phyloP scores from a whole-genome alignment of 441 rosid species.

The Biscutella auriculata region DNA sequence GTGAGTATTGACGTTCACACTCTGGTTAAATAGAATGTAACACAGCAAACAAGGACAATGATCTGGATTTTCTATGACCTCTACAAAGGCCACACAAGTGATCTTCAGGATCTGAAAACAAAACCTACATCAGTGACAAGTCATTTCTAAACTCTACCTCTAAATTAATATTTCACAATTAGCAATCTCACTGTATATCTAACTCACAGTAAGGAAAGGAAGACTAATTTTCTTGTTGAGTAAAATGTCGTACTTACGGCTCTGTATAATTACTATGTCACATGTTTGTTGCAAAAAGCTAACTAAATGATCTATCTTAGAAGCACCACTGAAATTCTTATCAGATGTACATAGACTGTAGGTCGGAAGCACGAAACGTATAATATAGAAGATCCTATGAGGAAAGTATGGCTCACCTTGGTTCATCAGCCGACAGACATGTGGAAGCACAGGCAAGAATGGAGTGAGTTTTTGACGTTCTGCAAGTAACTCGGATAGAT shows the following conservation, averaged over 20 bases:
- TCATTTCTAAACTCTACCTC: slow-evolving; percentile 2
- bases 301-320: not conserved
- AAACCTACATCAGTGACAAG: not conserved
- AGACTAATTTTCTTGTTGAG: not conserved
- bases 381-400: not conserved
- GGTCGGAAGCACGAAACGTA: not conserved
- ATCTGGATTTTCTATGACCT: not conserved
- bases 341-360: not conserved
- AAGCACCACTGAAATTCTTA: not conserved
- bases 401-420: slow-evolving; percentile 52
- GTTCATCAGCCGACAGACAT: slow-evolving; percentile 55
- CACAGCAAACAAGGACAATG: not conserved
- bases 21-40: slow-evolving; percentile 22
- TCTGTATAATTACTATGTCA: not conserved
- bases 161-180: no score
- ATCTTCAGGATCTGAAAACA: not conserved
- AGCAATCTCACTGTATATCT: no score
- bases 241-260: not conserved
- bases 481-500: slow-evolving; percentile 61
- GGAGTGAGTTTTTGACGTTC: slow-evolving; percentile 74
- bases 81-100: slow-evolving; percentile 1
- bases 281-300: not conserved
- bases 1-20: slow-evolving; percentile 28
- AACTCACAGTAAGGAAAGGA: not conserved
- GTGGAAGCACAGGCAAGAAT: slow-evolving; percentile 62